These are phyloP conservation scores for Aspergillus oerlinghausenensis DNA, from an alignment of 2,329 filamentous ascomycete genomes.

Conservation along the genomic window DNA sequence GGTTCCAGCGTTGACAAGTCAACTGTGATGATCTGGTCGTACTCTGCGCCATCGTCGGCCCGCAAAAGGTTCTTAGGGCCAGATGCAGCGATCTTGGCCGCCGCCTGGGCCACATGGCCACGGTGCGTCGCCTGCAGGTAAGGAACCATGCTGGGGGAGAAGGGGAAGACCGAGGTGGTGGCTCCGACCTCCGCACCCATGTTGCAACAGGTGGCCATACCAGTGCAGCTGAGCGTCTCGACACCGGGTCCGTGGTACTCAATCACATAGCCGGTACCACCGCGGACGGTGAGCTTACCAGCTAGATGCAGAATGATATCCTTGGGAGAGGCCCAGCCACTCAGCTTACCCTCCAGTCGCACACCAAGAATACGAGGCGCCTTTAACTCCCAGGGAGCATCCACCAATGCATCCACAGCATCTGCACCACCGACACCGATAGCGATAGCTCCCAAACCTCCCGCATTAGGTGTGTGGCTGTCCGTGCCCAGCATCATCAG, in stretches of 20 bases:
- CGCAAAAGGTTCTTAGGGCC: constrained; percentile 62
- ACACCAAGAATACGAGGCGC: constrained; percentile 88
- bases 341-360: constrained; percentile 74
- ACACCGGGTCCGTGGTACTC: constrained; percentile 93
- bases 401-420: constrained; percentile 92
- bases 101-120: constrained; percentile 63
- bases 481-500: constrained; percentile 99
- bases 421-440: constrained; percentile 97
- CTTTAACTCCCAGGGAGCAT: constrained; percentile 96
- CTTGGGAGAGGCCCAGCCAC: constrained; percentile 90
- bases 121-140: constrained; percentile 85
- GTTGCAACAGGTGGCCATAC: constrained; percentile 88
- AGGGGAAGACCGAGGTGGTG: constrained; percentile 95
- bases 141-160: constrained; percentile 73
- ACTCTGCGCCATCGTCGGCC: constrained; percentile 76
- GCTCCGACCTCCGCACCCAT: constrained; percentile 88
- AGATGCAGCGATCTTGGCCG: constrained; percentile 57
- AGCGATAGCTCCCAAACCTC: constrained; percentile 85
- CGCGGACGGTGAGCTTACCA: constrained; percentile 83
- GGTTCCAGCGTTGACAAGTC: constrained; percentile 87
- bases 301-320: constrained; percentile 90
- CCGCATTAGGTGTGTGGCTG: constrained; percentile 96
- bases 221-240: constrained; percentile 81
- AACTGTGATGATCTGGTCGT: constrained; percentile 87
- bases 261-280: constrained; percentile 89